These are phyloP conservation scores for Fusarium bactridioides DNA, from an alignment of 2,329 filamentous ascomycete species.

Conservation along the genomic window DNA sequence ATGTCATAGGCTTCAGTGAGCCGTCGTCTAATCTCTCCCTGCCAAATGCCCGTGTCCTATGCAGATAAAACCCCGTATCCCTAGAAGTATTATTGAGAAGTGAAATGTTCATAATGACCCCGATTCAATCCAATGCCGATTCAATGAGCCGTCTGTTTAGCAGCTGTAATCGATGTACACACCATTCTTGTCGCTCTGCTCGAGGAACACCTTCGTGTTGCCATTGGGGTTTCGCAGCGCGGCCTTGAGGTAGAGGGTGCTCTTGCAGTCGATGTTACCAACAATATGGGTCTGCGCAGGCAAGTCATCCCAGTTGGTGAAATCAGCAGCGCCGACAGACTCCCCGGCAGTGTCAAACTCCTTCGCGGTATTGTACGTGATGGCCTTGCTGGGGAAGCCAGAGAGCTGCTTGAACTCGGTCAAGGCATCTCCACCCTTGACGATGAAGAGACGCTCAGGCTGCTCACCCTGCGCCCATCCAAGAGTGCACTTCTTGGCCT, in stretches of 20 bases:
- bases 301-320: constrained; percentile 43
- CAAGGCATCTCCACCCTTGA: constrained; percentile 41
- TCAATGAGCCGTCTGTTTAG: not conserved
- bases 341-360: constrained; percentile 32
- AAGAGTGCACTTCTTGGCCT: constrained; percentile 43
- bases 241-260: constrained; percentile 43
- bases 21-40: not conserved
- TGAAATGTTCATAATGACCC: not conserved
- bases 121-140: not conserved
- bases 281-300: constrained; percentile 32
- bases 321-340: constrained; percentile 38
- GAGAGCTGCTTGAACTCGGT: constrained; percentile 37
- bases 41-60: not conserved
- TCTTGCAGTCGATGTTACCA: constrained; percentile 40
- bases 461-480: constrained; percentile 48
- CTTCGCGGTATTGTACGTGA: constrained; percentile 36
- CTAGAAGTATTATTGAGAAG: constrained; percentile 11
- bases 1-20: not conserved
- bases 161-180: constrained; percentile 39
- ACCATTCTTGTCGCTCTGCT: constrained; percentile 44
- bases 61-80: not conserved
- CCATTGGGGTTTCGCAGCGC: constrained; percentile 31
- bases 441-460: constrained; percentile 50
- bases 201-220: constrained; percentile 43
- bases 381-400: constrained; percentile 35